A percentile compares a stretch with the other conserved stretches of the same genome.
These are phyloP conservation scores for Salvia rosmarinus DNA, from an alignment of 257 asterid genomes.

Conservation along the genomic window DNA sequence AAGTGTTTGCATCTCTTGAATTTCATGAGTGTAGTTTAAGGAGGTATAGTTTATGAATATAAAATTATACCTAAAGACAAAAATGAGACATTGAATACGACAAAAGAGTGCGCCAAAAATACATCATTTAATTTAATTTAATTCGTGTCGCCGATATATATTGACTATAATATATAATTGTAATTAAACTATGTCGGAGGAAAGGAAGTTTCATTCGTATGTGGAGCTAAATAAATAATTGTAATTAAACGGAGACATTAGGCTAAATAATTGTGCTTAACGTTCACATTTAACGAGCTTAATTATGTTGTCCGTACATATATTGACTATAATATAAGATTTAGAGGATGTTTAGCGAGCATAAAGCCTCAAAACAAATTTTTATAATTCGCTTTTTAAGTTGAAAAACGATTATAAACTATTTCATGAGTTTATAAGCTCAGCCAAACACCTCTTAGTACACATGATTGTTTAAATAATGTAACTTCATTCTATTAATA, in stretches of 20 bases:
- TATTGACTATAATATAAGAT: not conserved
- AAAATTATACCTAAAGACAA: not conserved
- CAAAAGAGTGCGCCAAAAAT: conserved; percentile 24
- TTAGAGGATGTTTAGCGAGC: no score
- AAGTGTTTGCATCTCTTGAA: not conserved
- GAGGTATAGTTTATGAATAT: not conserved
- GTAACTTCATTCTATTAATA: not conserved
- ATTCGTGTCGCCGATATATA: no score
- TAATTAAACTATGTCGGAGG: conserved; percentile 16
- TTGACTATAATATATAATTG: no score
- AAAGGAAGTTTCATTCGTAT: not conserved
- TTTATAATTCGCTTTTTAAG: no score
- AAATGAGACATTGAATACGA: conserved; percentile 23
- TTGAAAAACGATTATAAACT: no score
- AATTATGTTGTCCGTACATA: not conserved
- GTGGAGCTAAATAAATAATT: not conserved
- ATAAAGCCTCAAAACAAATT: no score
- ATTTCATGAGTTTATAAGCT: no score
- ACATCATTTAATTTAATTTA: not conserved
- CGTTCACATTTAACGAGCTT: not conserved
- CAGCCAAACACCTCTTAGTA: no score
- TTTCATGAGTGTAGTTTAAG: not conserved
- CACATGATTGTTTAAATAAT: not conserved
- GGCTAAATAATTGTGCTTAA: not conserved
- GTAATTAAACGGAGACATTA: not conserved